phyloP scores from a whole-genome alignment of 352 stramenopile genomes.

The Globisporangium cederbergense region DNA sequence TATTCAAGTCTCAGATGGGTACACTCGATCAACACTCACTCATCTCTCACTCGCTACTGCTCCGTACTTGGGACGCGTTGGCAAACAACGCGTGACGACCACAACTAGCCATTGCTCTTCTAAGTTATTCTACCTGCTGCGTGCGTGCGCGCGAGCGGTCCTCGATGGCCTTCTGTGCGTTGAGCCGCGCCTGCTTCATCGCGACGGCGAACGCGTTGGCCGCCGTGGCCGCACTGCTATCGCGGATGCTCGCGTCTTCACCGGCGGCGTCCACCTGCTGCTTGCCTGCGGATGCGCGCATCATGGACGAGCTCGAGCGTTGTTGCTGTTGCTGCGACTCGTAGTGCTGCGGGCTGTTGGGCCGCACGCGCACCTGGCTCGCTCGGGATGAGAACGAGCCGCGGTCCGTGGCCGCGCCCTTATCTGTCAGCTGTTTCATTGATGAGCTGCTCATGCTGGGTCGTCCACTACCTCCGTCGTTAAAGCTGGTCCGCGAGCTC shows the following conservation, averaged over 20 bases:
- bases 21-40: neutral
- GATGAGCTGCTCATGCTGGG: neutral
- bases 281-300: neutral
- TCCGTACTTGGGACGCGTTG: neutral
- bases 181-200: constrained; percentile 76
- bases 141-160: constrained; percentile 25
- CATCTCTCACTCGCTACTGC: too few relatives aligned
- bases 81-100: neutral
- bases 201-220: constrained; percentile 69
- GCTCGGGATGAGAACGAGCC: constrained; percentile 4
- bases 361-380: constrained; percentile 14
- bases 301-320: neutral
- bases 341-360: constrained; percentile 15
- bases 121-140: neutral
- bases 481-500: constrained; percentile 1
- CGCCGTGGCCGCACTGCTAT: constrained; percentile 26
- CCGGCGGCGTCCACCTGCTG: too few relatives aligned
- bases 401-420: neutral
- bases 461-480: neutral
- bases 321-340: neutral
- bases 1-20: neutral
- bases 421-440: neutral
- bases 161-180: constrained; percentile 60
- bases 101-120: neutral
- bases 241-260: neutral